Evolutionary conservation across 1,139 yeast genomes (phyloP).

Genomic region (Wickerhamomyces sp.): DNA sequence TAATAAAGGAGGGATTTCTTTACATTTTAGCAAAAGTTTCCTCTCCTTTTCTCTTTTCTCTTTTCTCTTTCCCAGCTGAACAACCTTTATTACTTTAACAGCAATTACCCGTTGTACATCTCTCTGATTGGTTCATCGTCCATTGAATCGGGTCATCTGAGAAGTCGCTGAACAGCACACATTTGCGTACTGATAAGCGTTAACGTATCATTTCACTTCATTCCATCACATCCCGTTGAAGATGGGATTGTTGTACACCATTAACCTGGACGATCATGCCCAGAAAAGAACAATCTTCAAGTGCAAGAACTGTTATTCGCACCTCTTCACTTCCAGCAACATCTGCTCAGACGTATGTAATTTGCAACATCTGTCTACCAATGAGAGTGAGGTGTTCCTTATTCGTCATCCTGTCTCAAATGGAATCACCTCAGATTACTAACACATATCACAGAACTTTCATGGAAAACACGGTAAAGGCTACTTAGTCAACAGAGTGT

Average conservation of each 20-base stretch:
- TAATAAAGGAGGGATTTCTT: too few species aligned
- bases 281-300: constrained; percentile 14
- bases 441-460: constrained; percentile 25
- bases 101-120: too few species aligned
- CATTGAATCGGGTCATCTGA: background rate
- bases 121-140: background rate
- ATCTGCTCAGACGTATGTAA: constrained; percentile 14
- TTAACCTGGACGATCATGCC: constrained; percentile 13
- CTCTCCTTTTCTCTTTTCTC: background rate
- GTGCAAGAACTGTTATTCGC: constrained; percentile 17
- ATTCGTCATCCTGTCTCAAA: background rate
- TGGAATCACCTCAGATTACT: background rate
- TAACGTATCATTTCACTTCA: too few species aligned
- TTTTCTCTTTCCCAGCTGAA: background rate
- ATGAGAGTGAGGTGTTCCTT: too few species aligned
- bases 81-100: background rate
- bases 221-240: background rate
- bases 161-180: too few species aligned
- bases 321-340: constrained; percentile 17
- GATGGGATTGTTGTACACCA: constrained; percentile 20
- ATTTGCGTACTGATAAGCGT: too few species aligned
- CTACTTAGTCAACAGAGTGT: constrained; percentile 33
- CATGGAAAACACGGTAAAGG: constrained; percentile 37
- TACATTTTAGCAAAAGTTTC: too few species aligned
- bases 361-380: too few species aligned